Percentiles rank a stretch among this genome's conserved stretches.
Evolutionary conservation across 441 rosid genomes (phyloP).

Genomic region (Syzygium malaccense): DNA sequence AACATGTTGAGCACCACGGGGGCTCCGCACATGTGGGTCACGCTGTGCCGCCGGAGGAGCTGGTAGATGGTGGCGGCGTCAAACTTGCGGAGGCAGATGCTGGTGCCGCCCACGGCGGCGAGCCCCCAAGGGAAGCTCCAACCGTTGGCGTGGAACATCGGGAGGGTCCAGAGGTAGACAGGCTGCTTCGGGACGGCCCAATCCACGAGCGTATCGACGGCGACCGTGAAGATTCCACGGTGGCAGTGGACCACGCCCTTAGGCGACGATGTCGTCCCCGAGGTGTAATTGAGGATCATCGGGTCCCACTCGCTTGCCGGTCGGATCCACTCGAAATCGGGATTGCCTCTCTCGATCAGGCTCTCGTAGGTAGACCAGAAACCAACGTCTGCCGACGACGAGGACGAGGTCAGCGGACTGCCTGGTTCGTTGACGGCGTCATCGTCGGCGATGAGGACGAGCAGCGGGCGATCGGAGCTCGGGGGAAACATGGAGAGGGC

Average conservation of each 20-base stretch:
- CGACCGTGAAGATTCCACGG: slow-evolving; percentile 35
- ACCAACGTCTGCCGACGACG: background rate
- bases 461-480: slow-evolving; percentile 17
- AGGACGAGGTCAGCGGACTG: background rate
- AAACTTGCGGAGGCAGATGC: slow-evolving; percentile 55
- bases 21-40: slow-evolving; percentile 86
- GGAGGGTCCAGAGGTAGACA: slow-evolving; percentile 72
- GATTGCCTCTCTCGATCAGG: slow-evolving; percentile 34
- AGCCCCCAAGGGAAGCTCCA: slow-evolving; percentile 80
- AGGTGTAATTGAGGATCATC: slow-evolving; percentile 42
- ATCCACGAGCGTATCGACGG: slow-evolving; percentile 40
- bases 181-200: slow-evolving; percentile 68
- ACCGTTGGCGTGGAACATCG: slow-evolving; percentile 79
- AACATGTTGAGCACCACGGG: slow-evolving; percentile 82
- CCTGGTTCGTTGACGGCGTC: background rate
- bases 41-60: slow-evolving; percentile 38
- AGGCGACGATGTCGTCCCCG: slow-evolving; percentile 86
- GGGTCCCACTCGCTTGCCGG: slow-evolving; percentile 54
- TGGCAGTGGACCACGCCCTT: slow-evolving; percentile 81
- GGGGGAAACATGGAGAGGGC: slow-evolving; percentile 24
- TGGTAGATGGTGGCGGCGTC: slow-evolving; percentile 35
- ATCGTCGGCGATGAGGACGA: slow-evolving; percentile 26
- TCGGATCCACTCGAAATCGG: slow-evolving; percentile 36
- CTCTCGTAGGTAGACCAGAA: slow-evolving; percentile 32
- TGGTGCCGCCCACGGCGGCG: slow-evolving; percentile 74